These are phyloP conservation scores for Ceratobasidium sp. DNA, from an alignment of 1,284 basidiomycete species.

Conservation along the genomic window DNA sequence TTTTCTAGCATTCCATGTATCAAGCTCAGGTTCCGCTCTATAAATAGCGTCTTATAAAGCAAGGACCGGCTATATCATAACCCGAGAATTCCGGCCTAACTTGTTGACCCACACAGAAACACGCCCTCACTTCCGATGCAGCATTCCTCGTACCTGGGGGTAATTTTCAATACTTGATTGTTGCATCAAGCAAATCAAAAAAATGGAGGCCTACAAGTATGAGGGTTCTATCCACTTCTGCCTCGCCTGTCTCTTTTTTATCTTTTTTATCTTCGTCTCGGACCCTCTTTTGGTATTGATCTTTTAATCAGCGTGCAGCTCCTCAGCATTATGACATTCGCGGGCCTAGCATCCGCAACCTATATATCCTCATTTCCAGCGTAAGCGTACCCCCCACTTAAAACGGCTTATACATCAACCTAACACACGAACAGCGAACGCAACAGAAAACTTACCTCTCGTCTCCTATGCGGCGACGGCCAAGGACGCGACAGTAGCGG, in stretches of 20 bases:
- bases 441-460: not conserved
- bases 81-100: too few species aligned
- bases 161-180: not conserved
- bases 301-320: not conserved
- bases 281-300: not conserved
- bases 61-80: too few species aligned
- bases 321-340: not conserved
- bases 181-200: not conserved
- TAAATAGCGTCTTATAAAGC: too few species aligned
- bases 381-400: not conserved
- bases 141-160: not conserved
- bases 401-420: not conserved
- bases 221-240: not conserved
- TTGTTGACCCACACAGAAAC: not conserved
- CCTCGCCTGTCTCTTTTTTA: not conserved
- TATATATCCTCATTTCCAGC: not conserved
- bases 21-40: too few species aligned
- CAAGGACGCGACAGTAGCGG: not conserved
- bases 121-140: not conserved
- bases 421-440: not conserved
- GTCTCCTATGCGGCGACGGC: not conserved
- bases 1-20: too few species aligned
- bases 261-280: too few species aligned
- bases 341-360: constrained; percentile 9
- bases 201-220: not conserved